Evolutionary conservation across 2,329 filamentous ascomycete genomes (phyloP), one percentile per base, ranked within the genome.

Genomic region (Aaosphaeria arxii): DNA sequence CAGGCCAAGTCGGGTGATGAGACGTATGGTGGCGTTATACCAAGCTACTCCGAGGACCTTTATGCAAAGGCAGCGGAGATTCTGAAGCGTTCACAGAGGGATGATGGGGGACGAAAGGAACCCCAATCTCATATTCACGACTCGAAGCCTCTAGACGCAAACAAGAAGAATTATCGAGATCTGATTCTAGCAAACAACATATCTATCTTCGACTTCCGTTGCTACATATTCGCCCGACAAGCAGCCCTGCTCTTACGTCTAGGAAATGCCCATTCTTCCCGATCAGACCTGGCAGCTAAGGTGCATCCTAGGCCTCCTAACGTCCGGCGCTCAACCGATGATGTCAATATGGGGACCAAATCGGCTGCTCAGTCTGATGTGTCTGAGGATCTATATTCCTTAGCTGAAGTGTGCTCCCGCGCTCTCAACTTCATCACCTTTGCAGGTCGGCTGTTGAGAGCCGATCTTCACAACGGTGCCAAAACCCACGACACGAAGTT

Each of bases 101-200:
- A 50, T 13, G 40, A 47, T 7, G 50, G 39, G 29, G 43, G 42
- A 29, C 46, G 56, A 3, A 52, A 52, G 30, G 50, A 47, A 28
- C 47, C 46, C 17, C 48, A 50, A 31, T 39, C 57, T 7, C 55
- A 53, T 5, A 54, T 68, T 11, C 62, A 65, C 35, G 61, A 69
- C 30, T 61, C 64, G 9, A 64, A 61, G 36, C 70, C 71, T 1
- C 65, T 75, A 17, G 66, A 68, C 47, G 61, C 68, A 4, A 57
- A 55, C 53, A 78, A 75, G 58, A 96, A 96, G 67, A 81, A 88
- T 1, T 99, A 97, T 65, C 84, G 92, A 44, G 90, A 95, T 48
- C 83, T 95, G 60, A 99, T 99, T 43, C 77, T 99, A 36, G 87
- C 89, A 11, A 99, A 95, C 73, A 89, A 96, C 56, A 95, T 99